These are phyloP conservation scores for Teunomyces panamensis DNA, from an alignment of 805 yeast species.

Conservation along the genomic window DNA sequence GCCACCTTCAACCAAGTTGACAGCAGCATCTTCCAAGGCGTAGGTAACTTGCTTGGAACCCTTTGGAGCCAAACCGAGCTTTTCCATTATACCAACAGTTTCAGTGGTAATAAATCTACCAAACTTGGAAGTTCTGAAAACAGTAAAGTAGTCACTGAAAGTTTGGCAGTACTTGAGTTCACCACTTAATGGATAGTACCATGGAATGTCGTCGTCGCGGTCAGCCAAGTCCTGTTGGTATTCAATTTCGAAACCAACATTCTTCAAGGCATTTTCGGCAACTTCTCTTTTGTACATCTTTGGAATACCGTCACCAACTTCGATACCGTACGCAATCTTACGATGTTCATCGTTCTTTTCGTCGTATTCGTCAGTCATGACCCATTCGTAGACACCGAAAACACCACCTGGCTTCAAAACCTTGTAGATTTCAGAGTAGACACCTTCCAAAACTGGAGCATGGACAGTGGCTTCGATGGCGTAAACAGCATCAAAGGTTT, in stretches of 20 bases:
- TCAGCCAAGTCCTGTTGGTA: constrained; percentile 82
- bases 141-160: constrained; percentile 72
- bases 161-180: constrained; percentile 86
- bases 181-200: constrained; percentile 97
- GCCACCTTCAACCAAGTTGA: constrained; percentile 93
- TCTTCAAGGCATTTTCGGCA: constrained; percentile 81
- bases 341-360: constrained; percentile 86
- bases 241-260: constrained; percentile 82
- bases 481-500: constrained; percentile 91
- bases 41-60: constrained; percentile 84
- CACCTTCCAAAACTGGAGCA: constrained; percentile 95
- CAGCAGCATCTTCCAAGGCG: constrained; percentile 96
- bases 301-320: constrained; percentile 98
- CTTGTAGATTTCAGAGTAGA: constrained; percentile 88
- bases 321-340: constrained; percentile 94
- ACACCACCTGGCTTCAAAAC: constrained; percentile 97
- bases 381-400: constrained; percentile 99
- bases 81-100: constrained; percentile 79
- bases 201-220: constrained; percentile 78
- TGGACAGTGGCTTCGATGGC: constrained; percentile 99
- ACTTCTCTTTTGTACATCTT: constrained; percentile 86
- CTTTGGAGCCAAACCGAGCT: constrained; percentile 83
- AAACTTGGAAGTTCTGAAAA: constrained; percentile 79
- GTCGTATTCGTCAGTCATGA: constrained; percentile 92
- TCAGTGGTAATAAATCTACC: constrained; percentile 87